These are phyloP conservation scores for Penicillium paneum DNA, from an alignment of 2,329 filamentous ascomycete genomes.

Conservation along the genomic window DNA sequence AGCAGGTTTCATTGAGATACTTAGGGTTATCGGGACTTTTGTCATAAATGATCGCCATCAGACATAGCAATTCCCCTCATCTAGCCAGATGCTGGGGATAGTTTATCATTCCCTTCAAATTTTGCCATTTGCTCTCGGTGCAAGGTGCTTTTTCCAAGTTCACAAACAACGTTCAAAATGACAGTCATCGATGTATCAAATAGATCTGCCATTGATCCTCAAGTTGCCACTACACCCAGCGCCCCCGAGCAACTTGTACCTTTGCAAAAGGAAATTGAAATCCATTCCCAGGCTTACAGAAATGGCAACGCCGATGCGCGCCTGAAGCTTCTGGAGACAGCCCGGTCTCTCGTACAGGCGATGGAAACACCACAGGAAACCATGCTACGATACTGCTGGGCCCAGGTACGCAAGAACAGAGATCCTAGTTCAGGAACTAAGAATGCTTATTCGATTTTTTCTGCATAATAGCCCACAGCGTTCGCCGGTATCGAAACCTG, in stretches of 20 bases:
- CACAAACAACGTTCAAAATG: background rate
- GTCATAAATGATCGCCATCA: no score
- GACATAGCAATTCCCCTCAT: background rate
- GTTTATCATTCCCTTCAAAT: background rate
- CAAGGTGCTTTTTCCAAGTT: background rate
- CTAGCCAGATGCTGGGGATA: background rate
- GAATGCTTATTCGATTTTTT: background rate
- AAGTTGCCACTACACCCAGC: constrained; percentile 25
- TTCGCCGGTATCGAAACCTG: constrained; percentile 18
- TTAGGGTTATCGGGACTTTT: no score
- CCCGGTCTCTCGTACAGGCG: constrained; percentile 25
- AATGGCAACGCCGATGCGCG: constrained; percentile 15
- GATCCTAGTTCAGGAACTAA: no score
- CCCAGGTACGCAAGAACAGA: constrained; percentile 16
- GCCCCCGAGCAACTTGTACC: constrained; percentile 17
- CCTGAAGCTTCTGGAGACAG: constrained; percentile 23
- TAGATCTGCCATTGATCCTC: background rate
- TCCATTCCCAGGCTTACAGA: constrained; percentile 12
- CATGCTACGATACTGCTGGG: constrained; percentile 28
- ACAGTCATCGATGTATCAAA: background rate
- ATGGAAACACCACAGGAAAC: constrained; percentile 31
- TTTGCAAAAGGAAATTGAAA: constrained; percentile 18
- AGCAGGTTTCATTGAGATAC: background rate
- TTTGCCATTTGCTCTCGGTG: background rate
- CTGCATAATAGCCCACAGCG: constrained; percentile 5